Percentiles rank a stretch among this genome's conserved stretches.
Evolutionary conservation across 768 basidiomycete genomes (phyloP).

Genomic region (Albatrellus ellisii): DNA sequence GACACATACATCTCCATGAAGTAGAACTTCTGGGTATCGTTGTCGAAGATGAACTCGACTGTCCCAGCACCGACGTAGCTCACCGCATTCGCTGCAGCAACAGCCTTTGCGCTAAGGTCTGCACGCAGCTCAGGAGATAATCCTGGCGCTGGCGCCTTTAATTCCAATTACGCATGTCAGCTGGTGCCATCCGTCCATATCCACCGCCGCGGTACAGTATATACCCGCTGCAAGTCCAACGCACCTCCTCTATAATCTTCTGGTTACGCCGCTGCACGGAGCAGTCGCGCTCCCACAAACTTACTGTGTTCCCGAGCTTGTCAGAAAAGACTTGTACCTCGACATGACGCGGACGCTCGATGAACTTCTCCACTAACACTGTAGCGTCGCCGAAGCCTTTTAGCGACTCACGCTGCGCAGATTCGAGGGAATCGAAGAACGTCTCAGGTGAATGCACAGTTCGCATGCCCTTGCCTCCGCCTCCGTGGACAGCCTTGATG

Average conservation of each 20-base stretch:
- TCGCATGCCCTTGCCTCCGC: conserved; percentile 94
- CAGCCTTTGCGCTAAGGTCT: conserved; percentile 75
- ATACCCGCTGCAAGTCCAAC: too few relatives aligned
- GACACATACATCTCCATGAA: conserved; percentile 86
- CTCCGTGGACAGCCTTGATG: conserved; percentile 95
- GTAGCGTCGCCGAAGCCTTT: conserved; percentile 83
- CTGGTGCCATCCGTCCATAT: neutral
- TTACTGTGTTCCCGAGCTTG: conserved; percentile 64
- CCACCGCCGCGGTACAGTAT: neutral
- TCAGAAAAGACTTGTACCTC: conserved; percentile 96
- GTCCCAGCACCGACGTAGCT: conserved; percentile 87
- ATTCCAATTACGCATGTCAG: neutral
- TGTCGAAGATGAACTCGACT: conserved; percentile 96
- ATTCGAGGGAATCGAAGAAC: conserved; percentile 69
- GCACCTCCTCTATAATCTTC: conserved; percentile 87
- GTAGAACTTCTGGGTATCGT: conserved; percentile 74
- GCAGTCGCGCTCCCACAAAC: conserved; percentile 92
- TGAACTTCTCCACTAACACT: conserved; percentile 83
- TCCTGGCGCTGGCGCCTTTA: conserved; percentile 85
- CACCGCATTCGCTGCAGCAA: conserved; percentile 88
- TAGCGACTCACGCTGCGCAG: conserved; percentile 80
- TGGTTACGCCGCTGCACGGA: conserved; percentile 88
- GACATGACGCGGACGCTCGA: conserved; percentile 77
- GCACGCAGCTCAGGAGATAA: conserved; percentile 65
- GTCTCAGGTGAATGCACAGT: conserved; percentile 53